Evolutionary conservation across 2,329 filamentous ascomycete species (phyloP).

Genomic region (Aureobasidium sp.): DNA sequence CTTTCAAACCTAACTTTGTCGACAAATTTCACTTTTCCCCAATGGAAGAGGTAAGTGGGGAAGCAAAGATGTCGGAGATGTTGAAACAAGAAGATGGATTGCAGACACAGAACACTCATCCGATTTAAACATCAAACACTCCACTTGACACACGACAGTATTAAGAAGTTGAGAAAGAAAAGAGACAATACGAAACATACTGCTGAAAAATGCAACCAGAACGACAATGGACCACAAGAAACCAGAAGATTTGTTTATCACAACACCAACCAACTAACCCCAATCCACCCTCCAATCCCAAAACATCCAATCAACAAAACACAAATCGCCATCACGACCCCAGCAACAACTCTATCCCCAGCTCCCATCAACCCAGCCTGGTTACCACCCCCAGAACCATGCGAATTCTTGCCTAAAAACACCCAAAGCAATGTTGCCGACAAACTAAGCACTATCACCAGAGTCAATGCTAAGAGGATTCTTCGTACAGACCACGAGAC

Average conservation of each 20-base stretch:
- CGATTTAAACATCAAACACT: no score
- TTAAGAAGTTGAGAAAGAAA: background rate
- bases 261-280: conserved; percentile 41
- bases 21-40: no score
- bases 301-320: conserved; percentile 38
- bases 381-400: conserved; percentile 17
- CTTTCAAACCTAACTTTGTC: no score
- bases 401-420: conserved; percentile 35
- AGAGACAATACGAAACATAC: no score
- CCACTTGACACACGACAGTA: background rate
- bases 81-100: no score
- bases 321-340: conserved; percentile 37
- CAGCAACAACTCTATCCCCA: conserved; percentile 39
- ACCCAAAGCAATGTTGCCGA: conserved; percentile 39
- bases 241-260: conserved; percentile 26
- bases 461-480: conserved; percentile 32
- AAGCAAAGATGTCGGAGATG: no score
- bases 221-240: no score
- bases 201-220: no score
- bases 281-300: conserved; percentile 39
- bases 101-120: no score
- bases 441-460: conserved; percentile 34
- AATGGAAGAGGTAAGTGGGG: no score
- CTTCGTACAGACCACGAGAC: conserved; percentile 35
- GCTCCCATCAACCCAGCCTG: conserved; percentile 32